Evolutionary conservation across 2,329 filamentous ascomycete species (phyloP).

Genomic region (Sporothrix schenckii): DNA sequence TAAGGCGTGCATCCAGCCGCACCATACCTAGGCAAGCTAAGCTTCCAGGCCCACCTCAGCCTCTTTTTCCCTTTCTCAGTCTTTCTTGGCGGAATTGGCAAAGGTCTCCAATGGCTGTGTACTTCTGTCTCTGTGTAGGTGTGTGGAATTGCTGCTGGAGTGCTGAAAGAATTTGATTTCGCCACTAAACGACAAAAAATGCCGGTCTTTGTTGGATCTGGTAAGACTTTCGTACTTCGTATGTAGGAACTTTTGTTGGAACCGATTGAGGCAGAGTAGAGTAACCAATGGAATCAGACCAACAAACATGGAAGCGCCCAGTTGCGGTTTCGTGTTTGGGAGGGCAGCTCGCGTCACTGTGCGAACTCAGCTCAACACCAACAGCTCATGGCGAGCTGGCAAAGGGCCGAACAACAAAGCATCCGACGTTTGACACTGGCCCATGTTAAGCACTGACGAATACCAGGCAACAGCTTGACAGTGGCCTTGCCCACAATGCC

Average conservation of each 20-base stretch:
- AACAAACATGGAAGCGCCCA: slow-evolving; percentile 15
- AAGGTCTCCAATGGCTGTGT: not conserved
- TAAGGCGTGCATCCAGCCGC: slow-evolving; percentile 23
- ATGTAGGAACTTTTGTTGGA: not conserved
- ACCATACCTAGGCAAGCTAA: slow-evolving; percentile 19
- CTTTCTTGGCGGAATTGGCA: slow-evolving; percentile 12
- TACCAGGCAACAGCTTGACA: slow-evolving; percentile 1
- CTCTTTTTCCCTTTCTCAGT: slow-evolving; percentile 18
- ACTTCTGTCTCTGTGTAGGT: too few species aligned
- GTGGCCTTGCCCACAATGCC: not conserved
- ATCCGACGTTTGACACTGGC: slow-evolving; percentile 9
- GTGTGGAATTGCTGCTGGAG: not conserved
- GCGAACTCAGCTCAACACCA: slow-evolving; percentile 6
- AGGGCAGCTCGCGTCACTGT: slow-evolving; percentile 9
- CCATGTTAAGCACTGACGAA: not conserved
- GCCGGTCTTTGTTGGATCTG: not conserved
- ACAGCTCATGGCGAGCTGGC: not conserved
- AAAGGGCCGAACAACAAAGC: slow-evolving; percentile 8
- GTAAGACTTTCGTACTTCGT: not conserved
- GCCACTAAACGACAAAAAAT: too few species aligned
- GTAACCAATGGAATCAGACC: slow-evolving; percentile 15
- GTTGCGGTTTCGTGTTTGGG: slow-evolving; percentile 1
- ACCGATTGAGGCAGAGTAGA: not conserved
- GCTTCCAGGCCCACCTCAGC: not conserved
- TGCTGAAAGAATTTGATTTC: not conserved